These are phyloP conservation scores for Boletales sp. DNA, from an alignment of 768 basidiomycete species.

Conservation along the genomic window DNA sequence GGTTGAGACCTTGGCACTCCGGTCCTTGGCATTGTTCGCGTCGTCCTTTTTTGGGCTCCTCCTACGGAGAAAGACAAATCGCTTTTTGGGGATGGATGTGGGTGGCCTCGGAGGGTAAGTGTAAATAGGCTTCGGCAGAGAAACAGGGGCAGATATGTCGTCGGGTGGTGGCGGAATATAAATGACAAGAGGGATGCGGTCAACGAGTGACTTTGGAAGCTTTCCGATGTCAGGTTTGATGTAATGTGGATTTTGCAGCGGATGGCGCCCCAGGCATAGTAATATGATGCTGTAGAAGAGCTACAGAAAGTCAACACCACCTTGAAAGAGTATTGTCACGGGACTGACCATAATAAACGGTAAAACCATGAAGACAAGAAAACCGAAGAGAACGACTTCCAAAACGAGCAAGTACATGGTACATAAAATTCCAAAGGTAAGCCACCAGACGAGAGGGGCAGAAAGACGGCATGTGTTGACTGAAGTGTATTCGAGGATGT, in stretches of 20 bases:
- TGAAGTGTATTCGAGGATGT: conserved; percentile 76
- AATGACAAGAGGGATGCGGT: conserved; percentile 77
- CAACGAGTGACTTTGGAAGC: conserved; percentile 65
- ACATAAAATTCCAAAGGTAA: conserved; percentile 75
- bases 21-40: conserved; percentile 16
- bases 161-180: conserved; percentile 81
- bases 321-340: neutral
- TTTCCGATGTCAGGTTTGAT: conserved; percentile 80
- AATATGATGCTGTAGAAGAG: conserved; percentile 76
- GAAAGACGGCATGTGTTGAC: conserved; percentile 66
- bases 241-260: conserved; percentile 65
- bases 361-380: conserved; percentile 74
- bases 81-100: conserved; percentile 32
- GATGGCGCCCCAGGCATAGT: conserved; percentile 76
- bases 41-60: conserved; percentile 23
- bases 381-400: conserved; percentile 69
- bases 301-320: conserved; percentile 33
- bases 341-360: conserved; percentile 72
- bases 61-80: conserved; percentile 52
- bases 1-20: conserved; percentile 5
- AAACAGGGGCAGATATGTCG: conserved; percentile 33
- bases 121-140: conserved; percentile 49
- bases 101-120: conserved; percentile 58
- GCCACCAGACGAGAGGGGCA: conserved; percentile 85
- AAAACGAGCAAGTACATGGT: conserved; percentile 74